These are phyloP conservation scores for Tetrastigma voinierianum DNA, from an alignment of 164 flowering plant genomes.

Conservation along the genomic window DNA sequence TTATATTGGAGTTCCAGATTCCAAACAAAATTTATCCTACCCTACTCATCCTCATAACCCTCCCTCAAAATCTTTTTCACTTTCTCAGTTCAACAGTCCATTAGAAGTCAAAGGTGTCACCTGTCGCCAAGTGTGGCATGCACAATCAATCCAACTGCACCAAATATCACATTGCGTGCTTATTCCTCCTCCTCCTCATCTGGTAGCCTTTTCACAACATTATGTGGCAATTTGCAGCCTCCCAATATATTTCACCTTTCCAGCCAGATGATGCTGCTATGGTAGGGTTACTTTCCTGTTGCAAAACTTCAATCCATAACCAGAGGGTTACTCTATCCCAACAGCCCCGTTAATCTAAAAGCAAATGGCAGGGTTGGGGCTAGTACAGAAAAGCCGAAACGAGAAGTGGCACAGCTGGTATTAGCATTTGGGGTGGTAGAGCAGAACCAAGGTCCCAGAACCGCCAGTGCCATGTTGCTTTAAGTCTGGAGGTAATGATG, in stretches of 20 bases:
- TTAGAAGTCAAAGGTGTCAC: constrained; percentile 23
- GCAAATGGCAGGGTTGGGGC: constrained; percentile 32
- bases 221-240: constrained; percentile 14
- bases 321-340: constrained; percentile 42
- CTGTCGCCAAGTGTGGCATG: constrained; percentile 23
- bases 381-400: constrained; percentile 40
- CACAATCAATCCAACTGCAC: constrained; percentile 34
- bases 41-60: constrained; percentile 23
- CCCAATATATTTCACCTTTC: constrained; percentile 25
- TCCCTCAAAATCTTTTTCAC: constrained; percentile 18
- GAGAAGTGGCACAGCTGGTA: constrained; percentile 31
- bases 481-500: constrained; percentile 21
- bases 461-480: constrained; percentile 26
- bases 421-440: constrained; percentile 37
- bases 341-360: constrained; percentile 25
- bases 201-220: not conserved
- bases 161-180: too few species aligned
- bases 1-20: constrained; percentile 26
- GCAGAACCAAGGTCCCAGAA: constrained; percentile 55
- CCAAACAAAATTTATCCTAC: constrained; percentile 28
- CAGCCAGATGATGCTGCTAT: constrained; percentile 31
- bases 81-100: constrained; percentile 21
- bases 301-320: constrained; percentile 26
- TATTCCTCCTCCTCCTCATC: not conserved
- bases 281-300: constrained; percentile 32